phyloP scores from a whole-genome alignment of 202 grass and related monocot genomes.

The Carex arenaria region DNA sequence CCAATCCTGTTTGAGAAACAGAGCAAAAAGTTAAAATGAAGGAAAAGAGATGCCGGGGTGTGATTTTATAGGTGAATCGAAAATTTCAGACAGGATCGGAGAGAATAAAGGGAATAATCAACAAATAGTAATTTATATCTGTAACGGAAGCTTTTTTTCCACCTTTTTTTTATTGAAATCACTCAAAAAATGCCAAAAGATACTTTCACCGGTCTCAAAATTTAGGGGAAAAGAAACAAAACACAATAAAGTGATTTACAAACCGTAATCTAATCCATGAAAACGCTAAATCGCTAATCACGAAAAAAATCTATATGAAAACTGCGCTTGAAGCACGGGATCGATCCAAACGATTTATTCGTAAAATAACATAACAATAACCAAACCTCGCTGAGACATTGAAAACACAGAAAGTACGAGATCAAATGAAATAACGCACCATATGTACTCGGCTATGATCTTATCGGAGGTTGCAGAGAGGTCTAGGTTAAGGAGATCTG shows the following conservation, averaged over 20 bases:
- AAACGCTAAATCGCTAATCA: neutral
- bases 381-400: neutral
- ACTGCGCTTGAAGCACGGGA: neutral
- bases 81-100: slow-evolving; percentile 10
- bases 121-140: neutral
- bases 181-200: neutral
- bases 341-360: slow-evolving; percentile 6
- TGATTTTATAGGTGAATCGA: neutral
- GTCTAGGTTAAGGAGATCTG: slow-evolving; percentile 86
- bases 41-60: neutral
- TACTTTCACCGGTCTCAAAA: neutral
- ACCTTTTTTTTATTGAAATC: neutral
- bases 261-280: neutral
- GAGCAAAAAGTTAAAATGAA: neutral
- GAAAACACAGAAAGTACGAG: neutral
- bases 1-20: slow-evolving; percentile 64
- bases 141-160: neutral
- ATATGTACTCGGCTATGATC: slow-evolving; percentile 99
- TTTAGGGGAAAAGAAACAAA: neutral
- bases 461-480: slow-evolving; percentile 70
- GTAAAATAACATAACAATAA: neutral
- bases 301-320: neutral
- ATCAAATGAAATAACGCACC: slow-evolving; percentile 30
- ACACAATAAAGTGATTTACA: neutral
- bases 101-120: neutral